Percentiles rank a stretch among this genome's conserved stretches.
Evolutionary conservation across 257 asterid genomes (phyloP).

Genomic region (Penstemon davidsonii): DNA sequence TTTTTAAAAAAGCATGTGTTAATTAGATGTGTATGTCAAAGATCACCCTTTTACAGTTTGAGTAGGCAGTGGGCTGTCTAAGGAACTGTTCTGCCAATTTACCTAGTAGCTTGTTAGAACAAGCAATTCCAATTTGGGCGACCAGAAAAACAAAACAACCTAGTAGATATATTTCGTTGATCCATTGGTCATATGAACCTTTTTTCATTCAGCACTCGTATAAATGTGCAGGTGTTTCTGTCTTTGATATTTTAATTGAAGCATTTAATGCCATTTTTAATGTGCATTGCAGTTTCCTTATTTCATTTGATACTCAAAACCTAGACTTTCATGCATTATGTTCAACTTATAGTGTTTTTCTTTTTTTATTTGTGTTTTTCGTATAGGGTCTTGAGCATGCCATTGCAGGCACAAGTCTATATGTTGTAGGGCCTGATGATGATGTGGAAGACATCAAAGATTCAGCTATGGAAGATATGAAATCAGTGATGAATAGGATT

Average conservation of each 20-base stretch:
- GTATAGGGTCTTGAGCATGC: conserved; percentile 97
- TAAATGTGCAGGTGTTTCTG: neutral
- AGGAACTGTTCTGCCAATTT: neutral
- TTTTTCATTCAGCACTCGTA: neutral
- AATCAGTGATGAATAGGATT: conserved; percentile 87
- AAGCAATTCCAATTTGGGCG: neutral
- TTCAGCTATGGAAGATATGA: conserved; percentile 93
- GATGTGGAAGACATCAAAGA: conserved; percentile 77
- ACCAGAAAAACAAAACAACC: neutral
- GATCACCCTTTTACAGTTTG: neutral
- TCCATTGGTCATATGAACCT: neutral
- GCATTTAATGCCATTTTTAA: neutral
- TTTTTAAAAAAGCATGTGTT: neutral
- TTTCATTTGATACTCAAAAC: neutral
- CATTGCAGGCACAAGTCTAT: conserved; percentile 90
- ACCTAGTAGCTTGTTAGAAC: neutral
- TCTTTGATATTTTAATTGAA: neutral
- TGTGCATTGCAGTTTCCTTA: neutral
- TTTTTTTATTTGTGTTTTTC: conserved; percentile 20
- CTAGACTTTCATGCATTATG: neutral
- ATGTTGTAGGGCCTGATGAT: conserved; percentile 86
- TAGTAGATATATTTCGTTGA: conserved; percentile 4
- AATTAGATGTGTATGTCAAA: neutral
- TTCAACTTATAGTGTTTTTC: conserved; percentile 10
- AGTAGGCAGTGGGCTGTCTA: neutral